phyloP scores from a whole-genome alignment of 1,139 yeast species.

The Lodderomyces orthopsilosis region DNA sequence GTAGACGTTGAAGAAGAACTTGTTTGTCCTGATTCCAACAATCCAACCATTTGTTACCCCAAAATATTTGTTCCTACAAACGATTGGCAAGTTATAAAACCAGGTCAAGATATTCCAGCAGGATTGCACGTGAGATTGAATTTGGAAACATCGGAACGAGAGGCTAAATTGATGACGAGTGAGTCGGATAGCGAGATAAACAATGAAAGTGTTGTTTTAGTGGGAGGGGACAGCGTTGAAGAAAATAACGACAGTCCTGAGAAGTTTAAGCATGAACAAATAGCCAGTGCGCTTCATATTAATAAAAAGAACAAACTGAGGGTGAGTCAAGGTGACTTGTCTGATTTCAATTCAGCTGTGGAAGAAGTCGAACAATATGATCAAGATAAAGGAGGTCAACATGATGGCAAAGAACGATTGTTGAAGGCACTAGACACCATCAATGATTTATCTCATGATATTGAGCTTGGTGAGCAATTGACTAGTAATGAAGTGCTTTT shows the following conservation, averaged over 20 bases:
- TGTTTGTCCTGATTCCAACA: slow-evolving; percentile 23
- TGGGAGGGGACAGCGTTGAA: slow-evolving; percentile 10
- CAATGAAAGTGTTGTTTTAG: slow-evolving; percentile 14
- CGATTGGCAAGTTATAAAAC: slow-evolving; percentile 68
- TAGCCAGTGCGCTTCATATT: background rate
- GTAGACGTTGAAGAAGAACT: slow-evolving; percentile 17
- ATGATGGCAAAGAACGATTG: slow-evolving; percentile 13
- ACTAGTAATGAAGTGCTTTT: slow-evolving; percentile 22
- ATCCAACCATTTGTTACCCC: slow-evolving; percentile 61
- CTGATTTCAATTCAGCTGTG: slow-evolving; percentile 28
- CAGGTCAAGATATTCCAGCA: slow-evolving; percentile 69
- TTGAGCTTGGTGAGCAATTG: slow-evolving; percentile 54
- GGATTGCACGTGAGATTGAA: slow-evolving; percentile 76
- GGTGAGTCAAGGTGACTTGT: slow-evolving; percentile 21
- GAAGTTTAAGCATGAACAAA: slow-evolving; percentile 8
- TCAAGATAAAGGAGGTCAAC: slow-evolving; percentile 9
- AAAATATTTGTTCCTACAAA: slow-evolving; percentile 54
- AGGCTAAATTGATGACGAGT: slow-evolving; percentile 57
- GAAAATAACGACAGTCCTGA: background rate
- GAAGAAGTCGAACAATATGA: slow-evolving; percentile 21
- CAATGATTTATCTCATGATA: slow-evolving; percentile 62
- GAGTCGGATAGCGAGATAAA: slow-evolving; percentile 14
- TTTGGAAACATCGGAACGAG: slow-evolving; percentile 62
- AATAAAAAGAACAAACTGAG: slow-evolving; percentile 10
- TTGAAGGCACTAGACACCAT: slow-evolving; percentile 43